Evolutionary conservation across 176 grass and related monocot genomes (phyloP), one percentile per base, ranked within the genome.

Genomic region (Secale cereale): DNA sequence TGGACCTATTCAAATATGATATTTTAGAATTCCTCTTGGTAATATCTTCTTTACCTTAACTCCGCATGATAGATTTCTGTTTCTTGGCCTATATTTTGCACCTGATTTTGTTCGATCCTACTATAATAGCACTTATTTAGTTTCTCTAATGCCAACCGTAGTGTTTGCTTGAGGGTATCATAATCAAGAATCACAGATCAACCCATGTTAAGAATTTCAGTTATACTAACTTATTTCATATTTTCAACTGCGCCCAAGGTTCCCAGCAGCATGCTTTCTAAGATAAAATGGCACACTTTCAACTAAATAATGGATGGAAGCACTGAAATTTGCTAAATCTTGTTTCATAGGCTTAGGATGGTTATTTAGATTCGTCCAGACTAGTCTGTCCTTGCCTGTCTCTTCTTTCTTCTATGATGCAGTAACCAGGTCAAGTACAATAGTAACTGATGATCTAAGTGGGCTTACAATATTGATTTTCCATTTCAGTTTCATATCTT

Each of bases 1-100:
- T 68, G 88, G 83, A 16, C 82, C 83, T 65, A 78, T 88, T 79
- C 85, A 85, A 76, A 71, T 82, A 63, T 92, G 83, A 94, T 27
- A 14, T 64, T 22, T 87, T 60, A 26, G 71, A 87, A 32, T 84
- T 77, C 25, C 14, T 65, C 54, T 28, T 77, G 89, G 91, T 87
- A 76, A 73, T 8, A 5, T 61, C 19, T 81, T 76, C 52, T 37
- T 46, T 80, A 69, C 57, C 62, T 59, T 74, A 74, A 81, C 39
- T 82, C 2, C 72, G 28, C 11, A 70, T 25, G 61, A 68, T 68
- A 89, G 6, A 27, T 5, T 82, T 72, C 35, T 7, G 7, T 77
- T 68, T 68, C 10, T 23, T 69, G 16, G 15, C 27, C 27, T 52
- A 66, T 60, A 62, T 27, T 60, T 68, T 90, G 70, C 45, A 41